phyloP scores from a whole-genome alignment of 202 grass and related monocot species.

The Dendrocalamus latiflorus region DNA sequence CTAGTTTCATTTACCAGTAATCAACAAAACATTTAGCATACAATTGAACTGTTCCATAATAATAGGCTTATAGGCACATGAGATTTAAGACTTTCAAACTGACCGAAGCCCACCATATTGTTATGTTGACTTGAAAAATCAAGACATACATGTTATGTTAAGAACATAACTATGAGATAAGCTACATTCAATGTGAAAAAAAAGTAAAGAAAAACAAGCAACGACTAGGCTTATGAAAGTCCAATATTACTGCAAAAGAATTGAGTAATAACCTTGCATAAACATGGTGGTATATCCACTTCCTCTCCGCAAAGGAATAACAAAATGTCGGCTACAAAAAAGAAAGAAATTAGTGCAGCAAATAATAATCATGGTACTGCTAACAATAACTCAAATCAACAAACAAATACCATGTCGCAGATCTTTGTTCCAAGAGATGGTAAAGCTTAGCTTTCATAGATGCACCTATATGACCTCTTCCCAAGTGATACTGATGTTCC shows the following conservation, averaged over 20 bases:
- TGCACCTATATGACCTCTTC: slow-evolving; percentile 86
- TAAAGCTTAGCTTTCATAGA: slow-evolving; percentile 85
- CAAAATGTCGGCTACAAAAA: slow-evolving; percentile 66
- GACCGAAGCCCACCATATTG: background rate
- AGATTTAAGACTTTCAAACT: slow-evolving; percentile 2
- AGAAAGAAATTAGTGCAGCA: slow-evolving; percentile 8
- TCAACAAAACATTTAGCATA: background rate
- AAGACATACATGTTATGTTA: background rate
- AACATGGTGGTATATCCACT: slow-evolving; percentile 91
- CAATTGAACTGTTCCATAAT: background rate
- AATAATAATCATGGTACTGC: slow-evolving; percentile 22
- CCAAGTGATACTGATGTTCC: slow-evolving; percentile 85
- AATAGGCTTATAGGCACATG: background rate
- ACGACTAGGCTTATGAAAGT: background rate
- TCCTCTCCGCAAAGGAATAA: slow-evolving; percentile 93
- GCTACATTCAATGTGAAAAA: background rate
- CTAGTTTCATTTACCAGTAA: background rate
- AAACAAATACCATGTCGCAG: slow-evolving; percentile 56
- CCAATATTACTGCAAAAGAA: background rate
- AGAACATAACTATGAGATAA: background rate
- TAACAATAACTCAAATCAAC: slow-evolving; percentile 15
- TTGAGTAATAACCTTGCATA: slow-evolving; percentile 67
- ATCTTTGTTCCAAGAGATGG: slow-evolving; percentile 82
- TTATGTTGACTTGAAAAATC: background rate
- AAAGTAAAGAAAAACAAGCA: background rate